A percentile compares a stretch with the other conserved stretches of the same genome.
These are phyloP conservation scores for Ophiobolus disseminans DNA, from an alignment of 2,329 filamentous ascomycete species.

Conservation along the genomic window DNA sequence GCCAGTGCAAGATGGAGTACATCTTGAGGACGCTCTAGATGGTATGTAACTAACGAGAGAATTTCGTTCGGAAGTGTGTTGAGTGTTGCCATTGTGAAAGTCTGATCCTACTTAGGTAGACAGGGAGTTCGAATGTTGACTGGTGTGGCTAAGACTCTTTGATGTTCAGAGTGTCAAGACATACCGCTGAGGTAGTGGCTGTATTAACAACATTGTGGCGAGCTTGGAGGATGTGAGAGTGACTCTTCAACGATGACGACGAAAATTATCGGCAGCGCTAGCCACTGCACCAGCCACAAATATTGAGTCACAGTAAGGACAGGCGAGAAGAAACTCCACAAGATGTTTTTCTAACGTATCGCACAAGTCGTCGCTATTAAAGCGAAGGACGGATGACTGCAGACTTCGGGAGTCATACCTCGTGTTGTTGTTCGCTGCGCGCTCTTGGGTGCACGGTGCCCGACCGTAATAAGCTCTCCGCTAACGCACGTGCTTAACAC, in stretches of 20 bases:
- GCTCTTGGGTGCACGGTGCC: not conserved
- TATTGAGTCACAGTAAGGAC: not conserved
- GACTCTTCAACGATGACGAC: conserved; percentile 30
- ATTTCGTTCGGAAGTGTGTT: conserved; percentile 42
- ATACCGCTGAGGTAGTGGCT: too few relatives aligned
- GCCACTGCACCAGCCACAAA: conserved; percentile 13
- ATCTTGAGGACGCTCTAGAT: conserved; percentile 39
- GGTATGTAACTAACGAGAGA: conserved; percentile 37
- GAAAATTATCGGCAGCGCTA: conserved; percentile 8
- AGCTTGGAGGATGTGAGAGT: conserved; percentile 12
- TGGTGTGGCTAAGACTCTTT: too few relatives aligned
- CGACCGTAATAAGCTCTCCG: conserved; percentile 4
- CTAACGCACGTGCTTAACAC: conserved; percentile 1
- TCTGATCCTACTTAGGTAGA: too few relatives aligned
- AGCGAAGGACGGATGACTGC: not conserved
- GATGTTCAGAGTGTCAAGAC: too few relatives aligned
- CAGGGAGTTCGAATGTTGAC: too few relatives aligned
- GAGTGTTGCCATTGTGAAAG: conserved; percentile 28
- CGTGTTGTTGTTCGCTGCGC: not conserved
- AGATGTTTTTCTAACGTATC: too few relatives aligned
- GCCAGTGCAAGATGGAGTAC: conserved; percentile 32
- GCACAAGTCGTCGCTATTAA: too few relatives aligned
- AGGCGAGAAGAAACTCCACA: too few relatives aligned
- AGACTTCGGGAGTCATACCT: not conserved
- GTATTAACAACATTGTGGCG: conserved; percentile 12